phyloP scores from a whole-genome alignment of 805 yeast genomes.

The Ogataea corticis region DNA sequence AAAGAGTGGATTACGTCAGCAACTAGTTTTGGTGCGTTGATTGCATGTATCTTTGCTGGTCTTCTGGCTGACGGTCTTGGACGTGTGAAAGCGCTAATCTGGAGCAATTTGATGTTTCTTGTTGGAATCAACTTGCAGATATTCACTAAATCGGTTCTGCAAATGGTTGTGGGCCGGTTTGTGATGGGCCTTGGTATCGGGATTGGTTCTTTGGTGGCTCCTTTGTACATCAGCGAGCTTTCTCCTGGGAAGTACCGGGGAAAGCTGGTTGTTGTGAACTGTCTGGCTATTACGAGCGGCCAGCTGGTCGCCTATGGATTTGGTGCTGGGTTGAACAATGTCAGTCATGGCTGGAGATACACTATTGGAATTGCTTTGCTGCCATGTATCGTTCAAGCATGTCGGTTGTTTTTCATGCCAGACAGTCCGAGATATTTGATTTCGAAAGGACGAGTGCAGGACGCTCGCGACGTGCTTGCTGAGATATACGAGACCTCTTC shows the following conservation, averaged over 20 bases:
- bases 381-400: constrained; percentile 50
- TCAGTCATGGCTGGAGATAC: constrained; percentile 51
- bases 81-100: constrained; percentile 45
- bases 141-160: constrained; percentile 43
- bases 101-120: constrained; percentile 48
- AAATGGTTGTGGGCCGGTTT: constrained; percentile 54
- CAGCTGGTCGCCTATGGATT: constrained; percentile 54
- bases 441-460: constrained; percentile 41
- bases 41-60: constrained; percentile 52
- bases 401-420: constrained; percentile 48
- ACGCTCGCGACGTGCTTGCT: constrained; percentile 42
- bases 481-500: constrained; percentile 41
- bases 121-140: constrained; percentile 50
- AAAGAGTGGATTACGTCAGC: constrained; percentile 56
- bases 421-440: constrained; percentile 57
- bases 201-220: constrained; percentile 53
- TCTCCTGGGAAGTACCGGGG: constrained; percentile 56
- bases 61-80: constrained; percentile 49
- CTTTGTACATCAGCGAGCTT: constrained; percentile 53
- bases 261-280: constrained; percentile 51
- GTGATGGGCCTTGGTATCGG: constrained; percentile 59
- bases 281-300: constrained; percentile 57
- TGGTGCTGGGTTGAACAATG: constrained; percentile 47
- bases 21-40: constrained; percentile 55
- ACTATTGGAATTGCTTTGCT: constrained; percentile 52